A percentile compares a stretch with the other conserved stretches of the same genome.
Conservation (phyloP, 1,284 basidiomycete genomes). For the Tilletia caries region DNA sequence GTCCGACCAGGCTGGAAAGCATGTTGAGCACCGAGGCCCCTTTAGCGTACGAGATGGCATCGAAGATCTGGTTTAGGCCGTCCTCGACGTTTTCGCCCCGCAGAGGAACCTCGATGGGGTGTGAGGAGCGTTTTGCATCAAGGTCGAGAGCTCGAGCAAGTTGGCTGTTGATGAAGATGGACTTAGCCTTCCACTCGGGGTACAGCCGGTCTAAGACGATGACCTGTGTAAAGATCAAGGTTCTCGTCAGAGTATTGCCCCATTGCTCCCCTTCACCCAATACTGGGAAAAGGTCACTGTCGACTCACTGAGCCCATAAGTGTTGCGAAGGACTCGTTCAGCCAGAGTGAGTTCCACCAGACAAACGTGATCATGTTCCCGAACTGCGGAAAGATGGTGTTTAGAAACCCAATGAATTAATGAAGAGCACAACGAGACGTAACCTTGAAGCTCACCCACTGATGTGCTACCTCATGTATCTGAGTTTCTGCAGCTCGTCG, state of each 20-base stretch:
- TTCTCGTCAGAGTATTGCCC: no score
- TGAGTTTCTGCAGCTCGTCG: constrained; percentile 58
- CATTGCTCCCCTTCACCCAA: no score
- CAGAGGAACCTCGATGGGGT: constrained; percentile 83
- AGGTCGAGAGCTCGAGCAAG: constrained; percentile 67
- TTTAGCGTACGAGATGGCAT: constrained; percentile 56
- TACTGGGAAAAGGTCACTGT: no score
- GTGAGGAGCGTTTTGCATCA: constrained; percentile 85
- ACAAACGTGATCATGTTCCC: constrained; percentile 87
- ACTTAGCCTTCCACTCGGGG: constrained; percentile 61
- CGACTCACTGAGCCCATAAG: constrained; percentile 60
- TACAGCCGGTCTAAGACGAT: constrained; percentile 69
- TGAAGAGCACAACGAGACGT: no score
- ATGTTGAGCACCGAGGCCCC: constrained; percentile 74
- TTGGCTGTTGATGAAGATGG: constrained; percentile 60
- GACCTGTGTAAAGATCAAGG: constrained; percentile 61
- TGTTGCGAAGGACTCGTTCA: constrained; percentile 75
- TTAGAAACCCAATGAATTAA: no score
- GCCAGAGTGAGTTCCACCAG: constrained; percentile 71
- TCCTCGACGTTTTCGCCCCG: constrained; percentile 46
- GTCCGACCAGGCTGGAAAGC: constrained; percentile 66
- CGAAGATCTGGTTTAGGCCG: constrained; percentile 51
- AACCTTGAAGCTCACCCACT: constrained; percentile 39
- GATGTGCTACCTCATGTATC: constrained; percentile 64
- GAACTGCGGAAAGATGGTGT: no score